Base-by-base conservation (phyloP, 331 rosid species). In the Cydonia oblonga region DNA sequence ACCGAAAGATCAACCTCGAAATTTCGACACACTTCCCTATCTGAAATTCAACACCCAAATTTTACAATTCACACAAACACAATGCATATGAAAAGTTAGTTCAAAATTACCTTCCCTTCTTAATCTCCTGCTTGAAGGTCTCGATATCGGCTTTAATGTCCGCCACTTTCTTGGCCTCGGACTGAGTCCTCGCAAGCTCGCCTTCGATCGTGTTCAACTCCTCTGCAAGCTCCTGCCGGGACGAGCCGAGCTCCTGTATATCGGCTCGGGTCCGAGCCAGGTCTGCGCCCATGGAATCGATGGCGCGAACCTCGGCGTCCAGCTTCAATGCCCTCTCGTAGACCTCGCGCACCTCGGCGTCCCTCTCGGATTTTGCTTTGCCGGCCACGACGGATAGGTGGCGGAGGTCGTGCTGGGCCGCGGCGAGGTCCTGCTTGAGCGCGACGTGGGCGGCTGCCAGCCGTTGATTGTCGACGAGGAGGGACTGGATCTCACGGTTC, bases 361-460 rank as follows among this genome's bases (percentile, higher is more conserved):
- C 93, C 30, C 92, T 83, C 53, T 87, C 87, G 30, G 91, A 83
- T 74, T 93, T 87, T 9, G 82, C 68, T 3, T 86, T 72, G 4
- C 79, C 83, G 14, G 95, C 88, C 0, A 80, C 76, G 3, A 84
- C 83, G 9, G 96, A 78, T 15, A 89, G 72, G 6, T 57, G 86
- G 12, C 84, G 91, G 76, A 91, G 85, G 63, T 87, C 95, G 71
- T 77, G 80, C 80, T 88, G 89, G 1, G 92, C 64, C 57, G 81
- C 82, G 46, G 87, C 64, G 16, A 93, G 87, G 66, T 93, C 92
- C 35, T 93, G 97, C 74, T 91, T 93, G 82, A 93, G 91, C 32
- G 89, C 92, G 66, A 89, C 90, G 79, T 93, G 98, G 35, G 83
- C 82, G 77, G 92, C 83, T 15, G 96, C 96, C 69, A 91, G 96